Evolutionary conservation across 2,329 filamentous ascomycete species (phyloP).

Genomic region (Ceratocystiopsis sp.): DNA sequence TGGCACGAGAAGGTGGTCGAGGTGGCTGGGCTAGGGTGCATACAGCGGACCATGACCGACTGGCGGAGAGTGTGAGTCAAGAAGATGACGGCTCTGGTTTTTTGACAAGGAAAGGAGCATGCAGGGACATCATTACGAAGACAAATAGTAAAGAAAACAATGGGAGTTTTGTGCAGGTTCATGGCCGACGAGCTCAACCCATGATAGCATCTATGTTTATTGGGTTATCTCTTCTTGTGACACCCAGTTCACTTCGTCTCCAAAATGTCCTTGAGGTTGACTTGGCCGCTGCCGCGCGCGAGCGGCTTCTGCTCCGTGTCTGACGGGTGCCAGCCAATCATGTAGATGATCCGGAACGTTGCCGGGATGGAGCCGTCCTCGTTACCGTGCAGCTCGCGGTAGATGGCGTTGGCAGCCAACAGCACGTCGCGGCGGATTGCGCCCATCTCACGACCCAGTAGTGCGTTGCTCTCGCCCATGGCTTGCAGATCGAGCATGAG

Average conservation of each 20-base stretch:
- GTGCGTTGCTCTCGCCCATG: slow-evolving; percentile 91
- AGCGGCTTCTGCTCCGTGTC: slow-evolving; percentile 64
- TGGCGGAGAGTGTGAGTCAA: slow-evolving; percentile 59
- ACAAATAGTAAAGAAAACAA: no score
- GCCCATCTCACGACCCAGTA: slow-evolving; percentile 69
- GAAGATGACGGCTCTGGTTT: no score
- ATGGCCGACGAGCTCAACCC: no score
- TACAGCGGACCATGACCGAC: slow-evolving; percentile 91
- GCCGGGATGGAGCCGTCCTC: slow-evolving; percentile 63
- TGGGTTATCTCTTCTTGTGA: no score
- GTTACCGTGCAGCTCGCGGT: slow-evolving; percentile 72
- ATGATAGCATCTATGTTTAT: no score
- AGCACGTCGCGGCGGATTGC: slow-evolving; percentile 67
- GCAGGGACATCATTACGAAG: no score
- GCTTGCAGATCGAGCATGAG: slow-evolving; percentile 88
- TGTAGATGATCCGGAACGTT: slow-evolving; percentile 89
- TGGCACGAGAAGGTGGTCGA: slow-evolving; percentile 99
- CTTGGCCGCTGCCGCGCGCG: slow-evolving; percentile 64
- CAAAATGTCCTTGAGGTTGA: slow-evolving; percentile 73
- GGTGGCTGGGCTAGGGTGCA: slow-evolving; percentile 75
- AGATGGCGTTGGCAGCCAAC: slow-evolving; percentile 76
- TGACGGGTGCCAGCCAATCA: slow-evolving; percentile 96
- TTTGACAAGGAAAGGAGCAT: no score
- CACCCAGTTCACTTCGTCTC: slow-evolving; percentile 22
- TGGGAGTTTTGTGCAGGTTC: no score